Evolutionary conservation across 2,329 filamentous ascomycete species (phyloP), one percentile per base, ranked within the genome.

Genomic region (Aotearoamyces nothofagi): DNA sequence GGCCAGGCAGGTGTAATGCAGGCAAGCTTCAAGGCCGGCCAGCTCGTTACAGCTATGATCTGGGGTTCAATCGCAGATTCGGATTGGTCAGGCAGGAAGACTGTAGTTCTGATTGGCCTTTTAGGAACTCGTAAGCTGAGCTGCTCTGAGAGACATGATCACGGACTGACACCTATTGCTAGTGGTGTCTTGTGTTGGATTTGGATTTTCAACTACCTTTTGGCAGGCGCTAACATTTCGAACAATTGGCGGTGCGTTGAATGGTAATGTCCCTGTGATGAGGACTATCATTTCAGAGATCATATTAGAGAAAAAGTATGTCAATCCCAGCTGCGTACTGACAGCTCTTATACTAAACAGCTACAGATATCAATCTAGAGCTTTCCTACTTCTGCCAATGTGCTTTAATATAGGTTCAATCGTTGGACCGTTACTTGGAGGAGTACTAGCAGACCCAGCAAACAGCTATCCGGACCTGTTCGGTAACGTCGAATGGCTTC

Each of bases 41-140:
- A 93, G 49, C 87, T 87, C 44, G 47, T 81, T 13, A 92, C 82
- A 1, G 81, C 81, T 3, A 74, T 92, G 50, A 52, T 82, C 35
- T 92, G 83, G 83, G 83, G 83, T 0, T 62, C 77, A 0, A 54
- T 84, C 3, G 71, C 77, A 5, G 66, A 73, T 43, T 64, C 64
- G 5, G 66, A 68, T 20, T 58, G 56, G 31, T 63, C 68, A 33
- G 84, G 83, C 1, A 66, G 83, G 27, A 92, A 92, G 52, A 66
- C 64, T 10, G 79, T 90, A 9, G 59, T 93, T 11, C 54, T 92
- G 30, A 70, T 92, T 30, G 83, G 84, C 0, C 54, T 92, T 15
- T 43, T 71, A 2, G 83, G 83, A 0, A 83, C 64, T 6, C 44
- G 59, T 59, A 42, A 22, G 31, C 16, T 17, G 7, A 8, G 5